Evolutionary conservation across 2,329 filamentous ascomycete species (phyloP), one percentile per base, ranked within the genome.

Genomic region (Lecanoromycetidae sp.): DNA sequence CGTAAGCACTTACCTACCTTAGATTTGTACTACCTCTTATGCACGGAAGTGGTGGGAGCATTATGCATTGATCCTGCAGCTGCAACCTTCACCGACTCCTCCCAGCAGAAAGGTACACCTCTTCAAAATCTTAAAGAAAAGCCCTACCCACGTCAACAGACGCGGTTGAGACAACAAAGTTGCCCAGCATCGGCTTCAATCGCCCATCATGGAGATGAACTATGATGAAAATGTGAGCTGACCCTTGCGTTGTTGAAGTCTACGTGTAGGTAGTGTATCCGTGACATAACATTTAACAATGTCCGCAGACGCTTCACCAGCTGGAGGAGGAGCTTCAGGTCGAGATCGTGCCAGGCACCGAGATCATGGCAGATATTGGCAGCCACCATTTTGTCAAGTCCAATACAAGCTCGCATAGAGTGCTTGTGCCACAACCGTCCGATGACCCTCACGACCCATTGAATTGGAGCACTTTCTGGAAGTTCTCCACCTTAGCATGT

Each of bases 361-460:
- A 77, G 59, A 66, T 77, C 56, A 78, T 78, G 75, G 62, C 68
- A 7, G 74, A 82, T 66, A 70, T 80, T 30, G 76, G 75, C 17
- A 64, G 66, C 1, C 75, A 79, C 60, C 77, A 80, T 59, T 82
- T 82, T 56, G 75, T 81, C 56, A 81, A 80, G 51, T 59, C 63
- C 56, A 65, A 67, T 19, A 58, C 60, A 17, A 56, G 58, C 22
- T 61, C 62, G 19, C 58, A 61, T 19, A 63, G 67, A 27, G 70
- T 72, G 13, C 60, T 75, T n/a, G 69, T 74, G 8, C 71, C 71
- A 22, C 71, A 74, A 52, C 71, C 71, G 5, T 70, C 67, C 1
- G 59, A 63, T 27, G 61, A 70, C 47, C 64, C 63, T 7, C 60
- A 69, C 55, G 69, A 73, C 58, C 69, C 69, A 13, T 55, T 72